Evolutionary conservation across 2,329 filamentous ascomycete species (phyloP), one percentile per base, ranked within the genome.

Genomic region (Cercospora zeae-maydis): DNA sequence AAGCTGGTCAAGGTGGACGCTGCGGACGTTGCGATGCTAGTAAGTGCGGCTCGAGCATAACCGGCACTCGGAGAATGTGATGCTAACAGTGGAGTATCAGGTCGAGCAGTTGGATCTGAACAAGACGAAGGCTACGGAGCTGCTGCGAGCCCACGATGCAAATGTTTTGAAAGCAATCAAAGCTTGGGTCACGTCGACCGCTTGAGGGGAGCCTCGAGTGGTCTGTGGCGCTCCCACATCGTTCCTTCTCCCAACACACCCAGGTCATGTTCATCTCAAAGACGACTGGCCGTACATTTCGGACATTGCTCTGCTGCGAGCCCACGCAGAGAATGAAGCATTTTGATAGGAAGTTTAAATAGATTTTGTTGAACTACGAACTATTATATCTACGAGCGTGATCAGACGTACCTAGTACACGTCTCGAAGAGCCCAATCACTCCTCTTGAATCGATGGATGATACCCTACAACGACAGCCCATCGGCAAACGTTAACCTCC

Each of bases 81-180:
- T 59, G 45, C 14, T 58, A 3, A 58, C 39, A 11, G 2, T 0
- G 3, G 13, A 13, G 27, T 5, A 47, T 27, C 27, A 88, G 86
- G 81, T 89, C 11, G 86, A 90, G 53, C 84, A 93, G 74, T 81
- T 93, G 33, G 90, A 93, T 65, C 74, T 93, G 36, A 78, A 84
- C 1, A 92, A 91, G 76, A 70, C 79, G 2, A 91, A 88, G 75
- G 91, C 89, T 1, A 92, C 88, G 1, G 90, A 93, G 64, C 76
- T 93, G 56, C 81, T 95, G 4, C 88, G 87, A 75, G 80, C 83
- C 4, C 81, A 92, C 70, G 88, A 92, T 55, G 91, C 90, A 2
- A 83, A 91, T 72, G 84, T 84, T 1, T 81, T 88, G 39, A 82
- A 84, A 75, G 89, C 89, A 1, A 83, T 93, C 80, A 82, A 77